A percentile compares a stretch with the other conserved stretches of the same genome.
phyloP scores from a whole-genome alignment of 2,329 filamentous ascomycete genomes.

The Arthroderma uncinatum region DNA sequence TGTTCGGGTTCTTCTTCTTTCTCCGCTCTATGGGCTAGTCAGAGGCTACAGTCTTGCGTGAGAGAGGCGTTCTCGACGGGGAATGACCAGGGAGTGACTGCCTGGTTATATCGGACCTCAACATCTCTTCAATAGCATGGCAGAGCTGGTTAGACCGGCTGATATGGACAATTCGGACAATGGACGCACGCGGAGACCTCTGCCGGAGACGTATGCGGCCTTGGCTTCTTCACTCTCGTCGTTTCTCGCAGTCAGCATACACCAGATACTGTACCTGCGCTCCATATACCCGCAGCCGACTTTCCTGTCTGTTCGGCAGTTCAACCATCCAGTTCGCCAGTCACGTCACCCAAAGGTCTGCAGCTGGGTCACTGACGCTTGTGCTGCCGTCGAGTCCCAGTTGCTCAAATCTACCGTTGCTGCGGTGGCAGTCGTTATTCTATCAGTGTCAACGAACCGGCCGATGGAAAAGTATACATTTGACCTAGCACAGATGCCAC shows the following conservation, averaged over 20 bases:
- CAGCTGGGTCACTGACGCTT: conserved; percentile 72
- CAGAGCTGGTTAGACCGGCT: background rate
- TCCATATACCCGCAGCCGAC: conserved; percentile 64
- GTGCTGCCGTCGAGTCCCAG: conserved; percentile 59
- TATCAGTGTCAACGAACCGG: conserved; percentile 39
- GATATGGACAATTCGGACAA: too few relatives aligned
- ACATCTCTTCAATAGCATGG: background rate
- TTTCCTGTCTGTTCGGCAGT: conserved; percentile 68
- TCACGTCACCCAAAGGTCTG: conserved; percentile 78
- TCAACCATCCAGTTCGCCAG: conserved; percentile 75
- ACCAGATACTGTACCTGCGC: conserved; percentile 78
- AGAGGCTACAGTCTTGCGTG: too few relatives aligned
- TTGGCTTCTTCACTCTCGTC: conserved; percentile 61
- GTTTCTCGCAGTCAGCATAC: conserved; percentile 72
- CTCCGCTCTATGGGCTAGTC: too few relatives aligned
- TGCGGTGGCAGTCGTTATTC: conserved; percentile 47
- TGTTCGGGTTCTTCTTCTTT: too few relatives aligned
- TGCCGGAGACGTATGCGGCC: conserved; percentile 42
- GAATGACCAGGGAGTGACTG: too few relatives aligned
- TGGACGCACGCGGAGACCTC: conserved; percentile 12
- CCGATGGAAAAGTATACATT: conserved; percentile 51
- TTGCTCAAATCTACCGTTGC: conserved; percentile 51
- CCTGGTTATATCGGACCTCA: too few relatives aligned
- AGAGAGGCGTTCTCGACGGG: too few relatives aligned
- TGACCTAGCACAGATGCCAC: conserved; percentile 47